phyloP scores from a whole-genome alignment of 805 yeast genomes.

The Saccharomycopsis malanga region DNA sequence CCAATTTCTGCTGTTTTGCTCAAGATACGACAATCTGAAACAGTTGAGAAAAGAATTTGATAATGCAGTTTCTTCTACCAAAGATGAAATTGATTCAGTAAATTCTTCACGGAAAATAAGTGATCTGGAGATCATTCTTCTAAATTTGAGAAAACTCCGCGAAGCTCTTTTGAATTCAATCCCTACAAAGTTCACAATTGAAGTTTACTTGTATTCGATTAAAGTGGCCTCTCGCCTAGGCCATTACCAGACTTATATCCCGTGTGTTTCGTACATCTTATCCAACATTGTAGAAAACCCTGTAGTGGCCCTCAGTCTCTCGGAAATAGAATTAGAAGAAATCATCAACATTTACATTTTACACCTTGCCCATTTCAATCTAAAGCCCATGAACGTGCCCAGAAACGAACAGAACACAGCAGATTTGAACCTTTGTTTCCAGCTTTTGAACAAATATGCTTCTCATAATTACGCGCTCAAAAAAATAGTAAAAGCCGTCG shows the following conservation, averaged over 20 bases:
- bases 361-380: constrained; percentile 32
- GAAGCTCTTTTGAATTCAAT: constrained; percentile 42
- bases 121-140: constrained; percentile 29
- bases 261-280: constrained; percentile 36
- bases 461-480: constrained; percentile 6
- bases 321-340: constrained; percentile 33
- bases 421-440: constrained; percentile 4
- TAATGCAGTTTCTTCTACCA: not conserved
- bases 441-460: constrained; percentile 2
- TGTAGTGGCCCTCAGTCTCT: not conserved
- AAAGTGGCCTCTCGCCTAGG: constrained; percentile 41
- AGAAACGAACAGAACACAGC: not conserved
- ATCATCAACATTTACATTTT: constrained; percentile 36
- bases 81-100: constrained; percentile 12
- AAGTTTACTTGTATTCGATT: constrained; percentile 45
- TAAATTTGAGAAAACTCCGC: constrained; percentile 44
- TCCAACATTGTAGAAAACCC: constrained; percentile 25
- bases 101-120: too few relatives aligned
- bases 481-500: constrained; percentile 7
- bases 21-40: not conserved
- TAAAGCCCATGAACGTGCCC: constrained; percentile 16
- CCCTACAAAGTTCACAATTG: constrained; percentile 37
- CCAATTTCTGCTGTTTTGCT: constrained; percentile 12
- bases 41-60: not conserved
- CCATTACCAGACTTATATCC: constrained; percentile 51